Conservation (phyloP, 768 basidiomycete genomes). For the Termitomyces heimii region DNA sequence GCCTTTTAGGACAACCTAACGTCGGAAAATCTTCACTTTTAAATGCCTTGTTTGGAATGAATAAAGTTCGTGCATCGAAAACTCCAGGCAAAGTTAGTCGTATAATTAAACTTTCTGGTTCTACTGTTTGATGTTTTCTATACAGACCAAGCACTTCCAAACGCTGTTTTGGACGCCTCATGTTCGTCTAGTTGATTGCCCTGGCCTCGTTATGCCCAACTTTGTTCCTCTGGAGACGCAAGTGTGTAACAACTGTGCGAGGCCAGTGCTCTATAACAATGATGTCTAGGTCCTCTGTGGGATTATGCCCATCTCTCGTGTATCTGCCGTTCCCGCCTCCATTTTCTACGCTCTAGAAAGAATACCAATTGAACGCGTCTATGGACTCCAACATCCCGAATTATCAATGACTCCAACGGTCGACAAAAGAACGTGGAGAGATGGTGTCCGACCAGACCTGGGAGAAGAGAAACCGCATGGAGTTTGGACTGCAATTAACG, state of each 20-base stretch:
- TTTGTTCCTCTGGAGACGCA: conserved; percentile 80
- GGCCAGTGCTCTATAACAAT: conserved; percentile 3
- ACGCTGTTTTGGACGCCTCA: conserved; percentile 86
- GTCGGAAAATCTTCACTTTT: conserved; percentile 92
- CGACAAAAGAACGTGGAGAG: conserved; percentile 80
- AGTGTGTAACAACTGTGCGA: conserved; percentile 27
- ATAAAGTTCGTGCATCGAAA: conserved; percentile 74
- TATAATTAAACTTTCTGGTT: not conserved
- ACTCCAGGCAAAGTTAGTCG: conserved; percentile 75
- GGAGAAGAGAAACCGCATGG: conserved; percentile 8
- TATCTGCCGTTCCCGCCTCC: conserved; percentile 81
- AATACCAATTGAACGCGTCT: conserved; percentile 73
- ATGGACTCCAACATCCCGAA: conserved; percentile 51
- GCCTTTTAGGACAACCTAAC: conserved; percentile 75
- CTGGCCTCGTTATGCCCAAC: conserved; percentile 89
- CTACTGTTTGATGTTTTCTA: not conserved
- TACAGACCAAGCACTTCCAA: conserved; percentile 90
- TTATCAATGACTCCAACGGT: conserved; percentile 26
- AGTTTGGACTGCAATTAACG: conserved; percentile 82
- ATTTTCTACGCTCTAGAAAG: conserved; percentile 61
- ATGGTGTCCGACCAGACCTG: conserved; percentile 29
- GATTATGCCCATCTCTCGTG: conserved; percentile 73
- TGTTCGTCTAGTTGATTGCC: conserved; percentile 91
- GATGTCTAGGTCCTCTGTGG: conserved; percentile 55
- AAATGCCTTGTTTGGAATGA: conserved; percentile 83